Percentiles rank a stretch among this genome's conserved stretches.
These are phyloP conservation scores for Starmerella potacharoeniae DNA, from an alignment of 805 yeast genomes.

Conservation along the genomic window DNA sequence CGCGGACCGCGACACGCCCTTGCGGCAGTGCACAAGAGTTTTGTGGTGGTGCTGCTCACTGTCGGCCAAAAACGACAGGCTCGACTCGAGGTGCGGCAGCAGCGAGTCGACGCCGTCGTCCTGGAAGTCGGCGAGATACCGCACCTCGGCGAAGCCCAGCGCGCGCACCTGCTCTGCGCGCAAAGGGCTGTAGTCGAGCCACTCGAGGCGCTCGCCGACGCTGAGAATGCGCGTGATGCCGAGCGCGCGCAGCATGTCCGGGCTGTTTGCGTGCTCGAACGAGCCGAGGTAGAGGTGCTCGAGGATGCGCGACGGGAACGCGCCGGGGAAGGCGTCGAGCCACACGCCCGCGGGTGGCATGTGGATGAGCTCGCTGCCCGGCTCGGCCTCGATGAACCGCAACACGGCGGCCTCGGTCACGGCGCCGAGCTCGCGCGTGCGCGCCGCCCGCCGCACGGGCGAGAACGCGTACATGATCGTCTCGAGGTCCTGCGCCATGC, in stretches of 20 bases:
- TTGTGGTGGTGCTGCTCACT: constrained; percentile 19
- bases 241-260: constrained; percentile 47
- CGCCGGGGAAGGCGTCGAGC: constrained; percentile 37
- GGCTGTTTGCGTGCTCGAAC: constrained; percentile 64
- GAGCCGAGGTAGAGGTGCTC: constrained; percentile 82
- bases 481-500: background rate
- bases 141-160: constrained; percentile 29
- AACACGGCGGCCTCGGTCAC: background rate
- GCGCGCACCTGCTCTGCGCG: constrained; percentile 1
- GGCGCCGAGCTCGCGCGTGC: background rate
- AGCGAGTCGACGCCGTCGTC: constrained; percentile 87
- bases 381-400: background rate
- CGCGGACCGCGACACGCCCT: constrained; percentile 90
- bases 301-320: constrained; percentile 72
- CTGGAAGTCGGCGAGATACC: constrained; percentile 62
- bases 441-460: background rate
- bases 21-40: constrained; percentile 82
- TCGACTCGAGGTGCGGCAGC: constrained; percentile 46
- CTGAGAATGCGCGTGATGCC: constrained; percentile 68
- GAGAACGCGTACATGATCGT: background rate
- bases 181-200: constrained; percentile 36
- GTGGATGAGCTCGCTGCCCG: background rate
- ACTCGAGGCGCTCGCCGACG: constrained; percentile 69
- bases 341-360: background rate
- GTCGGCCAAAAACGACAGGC: constrained; percentile 55